Base-by-base conservation (phyloP, 192 early-diverging fungal species). In the Coemansia umbellata region DNA sequence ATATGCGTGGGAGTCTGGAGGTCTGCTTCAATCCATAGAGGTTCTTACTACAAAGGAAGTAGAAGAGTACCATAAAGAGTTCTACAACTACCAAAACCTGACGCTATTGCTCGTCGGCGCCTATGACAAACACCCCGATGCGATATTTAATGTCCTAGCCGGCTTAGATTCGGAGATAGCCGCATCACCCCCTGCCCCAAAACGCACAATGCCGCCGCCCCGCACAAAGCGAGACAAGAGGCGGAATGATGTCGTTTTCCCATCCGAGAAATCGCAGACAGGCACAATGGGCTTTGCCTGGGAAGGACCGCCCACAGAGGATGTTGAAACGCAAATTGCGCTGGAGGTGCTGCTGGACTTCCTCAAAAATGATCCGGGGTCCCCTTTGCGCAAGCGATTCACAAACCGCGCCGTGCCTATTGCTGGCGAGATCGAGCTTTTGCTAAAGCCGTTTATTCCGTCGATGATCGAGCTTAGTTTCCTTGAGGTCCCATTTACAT, bases 1-100 rank as follows among this genome's bases (percentile, higher is more conserved):
- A 7, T 94, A 93, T 45, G 76, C 84, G 18, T 84, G 80, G 53
- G 89, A 90, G 51, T 87, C 83, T 27, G 92, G 92, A 27, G 92
- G 92, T 6, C 63, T 85, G 31, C 93, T 91, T 0, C 63, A 69
- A 13, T 78, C 83, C 8, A 91, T 94, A 63, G 69, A 76, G 10
- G 75, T 81, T 13, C 75, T 94, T 52, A 85, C 80, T 28, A 90
- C 86, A 32, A 61, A 82, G 0, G 84, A 88, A 22, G 86, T 94
- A 42, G 68, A 67, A 3, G 69, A 64, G 30, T 94, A 94, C 66
- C 92, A 94, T 60, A 40, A 60, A 31, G 60, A 78, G 23, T 91
- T 80, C 47, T 94, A 94, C 66, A 78, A 78, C 44, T 74, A 84
- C 21, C 82, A 79, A 50, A 87, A 84, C 51, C 64, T 87, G 27